A percentile compares a stretch with the other conserved stretches of the same genome.
Conservation (phyloP, 23 red algal species). For the Agarophyton chilense region DNA sequence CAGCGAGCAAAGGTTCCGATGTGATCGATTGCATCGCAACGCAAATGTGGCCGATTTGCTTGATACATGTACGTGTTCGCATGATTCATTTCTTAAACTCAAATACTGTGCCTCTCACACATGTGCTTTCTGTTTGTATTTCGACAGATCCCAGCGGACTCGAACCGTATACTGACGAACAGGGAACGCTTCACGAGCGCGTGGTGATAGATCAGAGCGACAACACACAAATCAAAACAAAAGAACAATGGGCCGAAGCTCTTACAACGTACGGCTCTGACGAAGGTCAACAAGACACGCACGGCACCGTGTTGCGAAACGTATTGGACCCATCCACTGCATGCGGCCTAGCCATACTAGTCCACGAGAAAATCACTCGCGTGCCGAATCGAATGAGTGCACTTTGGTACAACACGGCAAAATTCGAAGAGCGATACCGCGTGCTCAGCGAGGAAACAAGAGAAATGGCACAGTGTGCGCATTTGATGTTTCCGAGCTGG, state of each 20-base stretch:
- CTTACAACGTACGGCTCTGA: slow-evolving; percentile 13
- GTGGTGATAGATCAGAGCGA: neutral
- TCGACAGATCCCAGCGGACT: neutral
- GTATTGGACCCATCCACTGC: neutral
- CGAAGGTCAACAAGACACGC: slow-evolving; percentile 44
- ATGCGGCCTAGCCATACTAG: slow-evolving; percentile 6
- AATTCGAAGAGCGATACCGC: slow-evolving; percentile 28
- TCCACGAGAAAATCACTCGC: slow-evolving; percentile 11
- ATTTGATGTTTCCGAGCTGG: slow-evolving; percentile 30
- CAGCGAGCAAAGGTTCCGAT: neutral
- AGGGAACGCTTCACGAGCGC: neutral
- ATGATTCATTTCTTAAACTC: too few species aligned
- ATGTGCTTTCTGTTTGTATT: neutral
- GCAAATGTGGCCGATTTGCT: neutral
- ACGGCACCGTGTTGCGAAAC: neutral
- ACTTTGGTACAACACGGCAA: slow-evolving; percentile 27
- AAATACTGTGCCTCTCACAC: neutral
- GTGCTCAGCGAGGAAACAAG: neutral
- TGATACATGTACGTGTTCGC: neutral
- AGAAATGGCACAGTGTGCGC: neutral
- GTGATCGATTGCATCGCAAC: slow-evolving; percentile 2
- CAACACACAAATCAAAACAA: neutral
- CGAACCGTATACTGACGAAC: neutral
- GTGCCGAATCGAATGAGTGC: slow-evolving; percentile 35
- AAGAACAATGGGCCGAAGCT: slow-evolving; percentile 11